phyloP scores from a whole-genome alignment of 2,329 filamentous ascomycete genomes.

The Ceratocystis variospora region DNA sequence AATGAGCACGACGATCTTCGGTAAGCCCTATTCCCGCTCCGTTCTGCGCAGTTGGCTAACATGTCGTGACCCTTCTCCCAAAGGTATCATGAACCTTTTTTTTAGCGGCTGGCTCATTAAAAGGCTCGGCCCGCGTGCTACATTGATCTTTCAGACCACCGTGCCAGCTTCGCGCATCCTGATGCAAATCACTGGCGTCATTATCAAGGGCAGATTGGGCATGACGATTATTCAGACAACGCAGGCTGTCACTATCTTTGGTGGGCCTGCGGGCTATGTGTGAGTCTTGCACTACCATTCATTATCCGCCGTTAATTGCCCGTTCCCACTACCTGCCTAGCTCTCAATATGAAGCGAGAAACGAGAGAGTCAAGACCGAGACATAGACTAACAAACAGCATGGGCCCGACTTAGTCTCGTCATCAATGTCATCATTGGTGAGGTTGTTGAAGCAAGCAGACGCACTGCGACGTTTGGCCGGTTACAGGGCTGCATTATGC shows the following conservation, averaged over 20 bases:
- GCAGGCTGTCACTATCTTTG: conserved; percentile 54
- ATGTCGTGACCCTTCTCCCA: neutral
- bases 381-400: neutral
- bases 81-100: conserved; percentile 48
- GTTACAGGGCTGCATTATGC: conserved; percentile 52
- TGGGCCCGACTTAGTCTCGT: conserved; percentile 32
- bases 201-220: conserved; percentile 45
- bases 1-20: conserved; percentile 54
- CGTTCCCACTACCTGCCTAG: too few relatives aligned
- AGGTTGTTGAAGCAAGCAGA: conserved; percentile 44
- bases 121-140: conserved; percentile 46
- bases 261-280: conserved; percentile 56
- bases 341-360: too few relatives aligned
- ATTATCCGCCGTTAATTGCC: too few relatives aligned
- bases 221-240: conserved; percentile 54
- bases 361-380: neutral
- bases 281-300: conserved; percentile 21
- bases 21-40: conserved; percentile 24
- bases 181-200: conserved; percentile 51
- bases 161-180: conserved; percentile 50
- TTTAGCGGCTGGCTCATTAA: conserved; percentile 55
- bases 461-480: conserved; percentile 52
- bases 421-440: conserved; percentile 54
- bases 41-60: conserved; percentile 1
- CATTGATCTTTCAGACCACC: conserved; percentile 48